Base-by-base conservation (phyloP, 345 rosid species). In the Populus simonii region DNA sequence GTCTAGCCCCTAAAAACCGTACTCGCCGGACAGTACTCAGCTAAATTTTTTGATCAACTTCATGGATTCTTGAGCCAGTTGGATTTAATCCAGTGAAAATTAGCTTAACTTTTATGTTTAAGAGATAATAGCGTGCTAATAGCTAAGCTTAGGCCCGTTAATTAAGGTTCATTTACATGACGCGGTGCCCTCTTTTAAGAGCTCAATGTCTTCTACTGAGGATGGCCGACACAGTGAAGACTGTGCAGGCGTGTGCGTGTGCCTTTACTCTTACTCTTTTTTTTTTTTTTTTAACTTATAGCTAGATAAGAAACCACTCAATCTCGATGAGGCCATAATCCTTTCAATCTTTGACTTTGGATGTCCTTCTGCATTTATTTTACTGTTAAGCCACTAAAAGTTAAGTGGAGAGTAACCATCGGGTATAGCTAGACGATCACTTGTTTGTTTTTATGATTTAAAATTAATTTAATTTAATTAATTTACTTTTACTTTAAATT, bases 21-120 rank as follows among this genome's bases (percentile, higher is more conserved):
- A 74, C 84, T 51, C 78, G 63, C 72, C 72, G 84, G 84, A 77
- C 78, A 33, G 36, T 33, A 69, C 72, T 29, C 67, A 18, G 3
- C 33, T 31, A 10, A 23, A 9, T 0, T n/a, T 7, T 59, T 59
- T 59, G 2, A n/a, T 23, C 6, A 25, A 1, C 13, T 10, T 10
- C 63, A n/a, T 59, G n/a, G 10, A 59, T 59, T 23, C 65, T 59
- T 5, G 65, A 23, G 65, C 65, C 16, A 25, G 2, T 4, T 23
- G 27, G 65, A 47, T 47, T 59, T 23, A 59, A 23, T n/a, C 15
- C 65, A 9, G 29, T 59, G 29, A 59, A n/a, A 3, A 11, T 4
- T 23, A n/a, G 12, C 16, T 1, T 29, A n/a, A 11, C 51, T 12
- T 47, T 3, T 5, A 59, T 10, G 29, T 23, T 8, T 4, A n/a